Base-by-base conservation (phyloP, 495 filamentous ascomycete species). In the Aspergillus biplanus region DNA sequence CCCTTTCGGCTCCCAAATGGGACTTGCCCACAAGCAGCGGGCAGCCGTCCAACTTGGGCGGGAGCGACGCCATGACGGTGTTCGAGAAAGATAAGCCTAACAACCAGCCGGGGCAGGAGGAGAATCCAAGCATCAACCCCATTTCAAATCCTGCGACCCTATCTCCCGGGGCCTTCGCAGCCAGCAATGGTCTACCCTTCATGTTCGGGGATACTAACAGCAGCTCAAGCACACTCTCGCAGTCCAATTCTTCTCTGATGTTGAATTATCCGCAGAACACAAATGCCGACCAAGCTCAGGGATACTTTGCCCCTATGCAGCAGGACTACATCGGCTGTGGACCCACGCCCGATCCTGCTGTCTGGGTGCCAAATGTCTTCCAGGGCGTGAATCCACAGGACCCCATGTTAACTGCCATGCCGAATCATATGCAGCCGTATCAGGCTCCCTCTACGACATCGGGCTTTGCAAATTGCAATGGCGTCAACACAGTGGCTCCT, bases 1-100 rank as follows among this genome's bases (percentile, higher is more conserved):
- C 65, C 7, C 54, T 63, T 27, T 57, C 66, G 16, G 66, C 74
- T 49, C 78, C 72, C 12, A 76, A 77, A 61, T 72, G 76, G 54
- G 69, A 73, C 47, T 59, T 73, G 31, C 68, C 66, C 3, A 34
- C 39, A 58, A 52, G 16, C 46, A 71, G 52, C 13, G 66, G 67
- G 39, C 57, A 63, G 55, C 46, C 9, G 33, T 60, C 21, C 21
- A 27, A 27, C 21, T 27, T 2, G 21, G 21, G 21, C 21, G 21
- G 21, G 21, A 27, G 21, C 39, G 9, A 64, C 18, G 50, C 47
- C 27, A 66, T 57, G 46, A 34, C 6, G 58, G n/a, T 5, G 13
- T 21, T 18, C 11, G 49, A 64, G 27, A 59, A 39, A 13, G 27
- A 21, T 18, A 64, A 33, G 33, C 48, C 31, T 31, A 18, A 47